A percentile compares a stretch with the other conserved stretches of the same genome.
Evolutionary conservation across 2,329 filamentous ascomycete genomes (phyloP).

Genomic region (Ceratocystis alfenasii): DNA sequence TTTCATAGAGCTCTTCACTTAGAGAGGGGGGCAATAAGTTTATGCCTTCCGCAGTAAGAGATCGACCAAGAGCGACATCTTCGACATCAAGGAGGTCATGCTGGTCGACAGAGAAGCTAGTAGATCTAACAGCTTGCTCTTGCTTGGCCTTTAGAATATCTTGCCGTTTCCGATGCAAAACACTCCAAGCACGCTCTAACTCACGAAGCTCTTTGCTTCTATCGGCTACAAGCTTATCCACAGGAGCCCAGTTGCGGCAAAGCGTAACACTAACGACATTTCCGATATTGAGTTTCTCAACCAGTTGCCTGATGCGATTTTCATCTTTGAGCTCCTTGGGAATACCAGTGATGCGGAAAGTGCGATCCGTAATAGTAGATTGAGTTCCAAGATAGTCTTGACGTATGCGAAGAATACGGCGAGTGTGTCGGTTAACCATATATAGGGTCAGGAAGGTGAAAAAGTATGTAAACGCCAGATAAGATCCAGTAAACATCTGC

Average conservation of each 20-base stretch:
- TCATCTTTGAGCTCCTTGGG: slow-evolving; percentile 69
- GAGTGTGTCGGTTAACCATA: slow-evolving; percentile 70
- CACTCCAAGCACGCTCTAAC: slow-evolving; percentile 74
- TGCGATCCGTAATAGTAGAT: slow-evolving; percentile 90
- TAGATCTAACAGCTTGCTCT: not conserved
- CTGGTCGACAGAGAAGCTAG: not conserved
- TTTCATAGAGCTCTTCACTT: slow-evolving; percentile 24
- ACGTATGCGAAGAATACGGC: slow-evolving; percentile 69
- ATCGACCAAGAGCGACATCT: slow-evolving; percentile 4
- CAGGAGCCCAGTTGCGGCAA: slow-evolving; percentile 72
- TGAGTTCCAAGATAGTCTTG: slow-evolving; percentile 89
- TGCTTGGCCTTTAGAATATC: not conserved
- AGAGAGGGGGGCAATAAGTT: not conserved
- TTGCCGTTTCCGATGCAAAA: slow-evolving; percentile 50
- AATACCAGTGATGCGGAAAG: slow-evolving; percentile 81
- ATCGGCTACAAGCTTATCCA: slow-evolving; percentile 62
- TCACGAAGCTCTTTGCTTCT: slow-evolving; percentile 54
- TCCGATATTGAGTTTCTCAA: slow-evolving; percentile 80
- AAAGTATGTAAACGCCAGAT: slow-evolving; percentile 86
- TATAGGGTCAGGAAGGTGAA: slow-evolving; percentile 76
- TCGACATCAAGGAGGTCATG: slow-evolving; percentile 19
- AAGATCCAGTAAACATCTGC: slow-evolving; percentile 68
- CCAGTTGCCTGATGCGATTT: slow-evolving; percentile 68
- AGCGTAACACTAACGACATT: slow-evolving; percentile 78
- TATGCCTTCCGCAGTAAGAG: slow-evolving; percentile 7